These are phyloP conservation scores for Lipomyces yarrowii DNA, from an alignment of 1,139 yeast genomes.

Conservation along the genomic window DNA sequence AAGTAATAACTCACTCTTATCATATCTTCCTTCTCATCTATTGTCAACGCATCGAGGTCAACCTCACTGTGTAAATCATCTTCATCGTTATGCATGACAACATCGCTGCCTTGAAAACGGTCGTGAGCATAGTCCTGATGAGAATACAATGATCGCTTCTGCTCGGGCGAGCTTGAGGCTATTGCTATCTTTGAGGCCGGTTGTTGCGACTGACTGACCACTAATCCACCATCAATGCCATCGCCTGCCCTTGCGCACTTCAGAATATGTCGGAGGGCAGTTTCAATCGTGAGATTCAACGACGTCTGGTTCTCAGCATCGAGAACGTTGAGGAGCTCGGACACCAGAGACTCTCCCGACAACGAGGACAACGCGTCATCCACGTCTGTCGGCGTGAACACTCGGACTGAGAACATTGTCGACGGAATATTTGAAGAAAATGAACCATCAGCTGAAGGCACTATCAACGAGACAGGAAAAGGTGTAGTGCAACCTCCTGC, in stretches of 20 bases:
- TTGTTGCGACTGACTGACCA: slow-evolving; percentile 30
- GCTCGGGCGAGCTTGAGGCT: not conserved
- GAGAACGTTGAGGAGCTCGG: slow-evolving; percentile 19
- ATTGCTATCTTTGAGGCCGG: slow-evolving; percentile 39
- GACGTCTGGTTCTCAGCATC: slow-evolving; percentile 23
- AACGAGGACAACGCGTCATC: slow-evolving; percentile 8
- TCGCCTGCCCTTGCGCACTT: slow-evolving; percentile 32
- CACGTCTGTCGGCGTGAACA: slow-evolving; percentile 11
- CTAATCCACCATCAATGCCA: not conserved
- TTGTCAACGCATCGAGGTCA: slow-evolving; percentile 61
- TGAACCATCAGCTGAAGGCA: not conserved
- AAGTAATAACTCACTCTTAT: slow-evolving; percentile 39
- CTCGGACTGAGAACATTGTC: slow-evolving; percentile 13
- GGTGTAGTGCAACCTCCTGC: slow-evolving; percentile 12
- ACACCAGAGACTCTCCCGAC: slow-evolving; percentile 12
- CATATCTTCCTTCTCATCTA: slow-evolving; percentile 56
- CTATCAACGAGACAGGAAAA: slow-evolving; percentile 17
- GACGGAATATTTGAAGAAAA: not conserved
- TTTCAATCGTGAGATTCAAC: slow-evolving; percentile 10
- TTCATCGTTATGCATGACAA: not conserved
- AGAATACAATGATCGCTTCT: not conserved
- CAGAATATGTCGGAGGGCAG: slow-evolving; percentile 10
- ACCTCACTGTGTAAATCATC: slow-evolving; percentile 40
- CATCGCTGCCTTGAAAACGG: not conserved
- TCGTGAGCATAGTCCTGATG: not conserved